A percentile compares a stretch with the other conserved stretches of the same genome.
Conservation (phyloP, 257 asterid species). For the Solanum medicagineum region DNA sequence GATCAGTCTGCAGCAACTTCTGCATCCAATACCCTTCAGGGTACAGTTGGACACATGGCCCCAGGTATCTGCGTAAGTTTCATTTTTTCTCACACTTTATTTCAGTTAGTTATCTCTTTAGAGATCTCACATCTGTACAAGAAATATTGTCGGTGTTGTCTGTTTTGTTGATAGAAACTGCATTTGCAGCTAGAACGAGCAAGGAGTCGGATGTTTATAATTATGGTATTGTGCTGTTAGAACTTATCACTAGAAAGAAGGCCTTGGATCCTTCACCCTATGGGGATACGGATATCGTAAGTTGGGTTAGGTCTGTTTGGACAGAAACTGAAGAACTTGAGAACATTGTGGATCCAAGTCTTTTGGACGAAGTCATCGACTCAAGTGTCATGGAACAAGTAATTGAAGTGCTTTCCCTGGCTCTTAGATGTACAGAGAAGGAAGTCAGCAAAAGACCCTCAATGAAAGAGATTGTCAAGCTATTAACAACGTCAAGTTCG, state of each 20-base stretch:
- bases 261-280: conserved; percentile 37
- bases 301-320: conserved; percentile 46
- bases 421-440: conserved; percentile 57
- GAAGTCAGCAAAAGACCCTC: conserved; percentile 47
- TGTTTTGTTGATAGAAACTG: conserved; percentile 34
- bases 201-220: not conserved
- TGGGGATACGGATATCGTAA: conserved; percentile 32
- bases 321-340: conserved; percentile 18
- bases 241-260: conserved; percentile 25
- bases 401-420: conserved; percentile 30
- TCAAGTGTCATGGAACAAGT: conserved; percentile 38
- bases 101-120: not conserved
- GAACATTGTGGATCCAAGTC: too few relatives aligned
- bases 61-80: conserved; percentile 40
- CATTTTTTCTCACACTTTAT: not conserved
- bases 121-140: not conserved
- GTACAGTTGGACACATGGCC: conserved; percentile 74
- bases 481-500: conserved; percentile 17
- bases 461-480: conserved; percentile 74
- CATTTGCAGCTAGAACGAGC: conserved; percentile 41
- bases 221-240: too few relatives aligned
- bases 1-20: conserved; percentile 40
- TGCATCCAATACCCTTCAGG: conserved; percentile 32
- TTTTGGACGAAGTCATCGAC: conserved; percentile 22
- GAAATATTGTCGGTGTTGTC: not conserved